Base-by-base conservation (phyloP, 257 asterid species). In the Plectranthus barbatus region DNA sequence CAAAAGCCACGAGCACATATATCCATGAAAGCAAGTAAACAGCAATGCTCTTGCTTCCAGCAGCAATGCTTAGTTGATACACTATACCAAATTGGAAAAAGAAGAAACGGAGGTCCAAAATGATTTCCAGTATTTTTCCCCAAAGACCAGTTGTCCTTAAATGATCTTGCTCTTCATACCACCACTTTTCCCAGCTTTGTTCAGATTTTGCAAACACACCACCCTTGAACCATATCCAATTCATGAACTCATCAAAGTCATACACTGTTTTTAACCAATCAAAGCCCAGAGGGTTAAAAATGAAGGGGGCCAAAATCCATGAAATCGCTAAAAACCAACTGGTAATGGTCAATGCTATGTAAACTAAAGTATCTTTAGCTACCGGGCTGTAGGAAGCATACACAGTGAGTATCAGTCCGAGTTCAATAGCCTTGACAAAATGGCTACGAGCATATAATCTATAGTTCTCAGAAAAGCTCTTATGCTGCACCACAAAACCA, bases 131-230 rank as follows among this genome's bases (percentile, higher is more conserved):
- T 39, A 82, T 49, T 75, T 84, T 89, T 52, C 99, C 99, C 94
- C 87, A 89, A 34, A 86, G 64, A 67, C 99, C 99, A 54, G 99
- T 92, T 44, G 94, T 89, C 75, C 99, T 83, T 48, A 92, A 66
- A 80, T 92, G 99, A 78, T 89, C 97, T 70, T 89, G 97, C 81
- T 93, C 99, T 80, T 93, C 99, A 6, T 83, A 70, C 99, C 99
- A 93, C 99, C 99, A 93, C 73, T 83, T 76, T 80, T 93, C 95
- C 97, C 99, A 93, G 86, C 99, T 89, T 78, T 89, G 97, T 64
- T 93, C 97, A 33, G 96, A 12, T 76, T 87, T 93, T 7, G 91
- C 80, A 79, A 93, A 93, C 64, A 93, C 99, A 29, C 96, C 86
- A 68, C 99, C 99, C 45, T 64, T 76, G 77, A 73, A 93, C 99